Evolutionary conservation across 441 rosid species (phyloP).

Genomic region (Populus hybrid): DNA sequence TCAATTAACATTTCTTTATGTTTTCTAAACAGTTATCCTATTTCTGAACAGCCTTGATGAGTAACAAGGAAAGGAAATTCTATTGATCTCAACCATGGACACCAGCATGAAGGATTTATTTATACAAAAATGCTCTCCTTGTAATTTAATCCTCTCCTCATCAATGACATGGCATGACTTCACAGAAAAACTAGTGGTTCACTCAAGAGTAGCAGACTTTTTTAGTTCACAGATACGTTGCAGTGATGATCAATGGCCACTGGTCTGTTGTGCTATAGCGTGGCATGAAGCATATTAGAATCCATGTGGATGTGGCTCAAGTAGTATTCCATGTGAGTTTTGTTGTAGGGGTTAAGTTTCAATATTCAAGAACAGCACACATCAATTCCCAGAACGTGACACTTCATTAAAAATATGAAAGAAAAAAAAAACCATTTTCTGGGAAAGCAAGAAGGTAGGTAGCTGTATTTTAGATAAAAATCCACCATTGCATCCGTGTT

Average conservation of each 20-base stretch:
- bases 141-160: neutral
- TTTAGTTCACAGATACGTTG: neutral
- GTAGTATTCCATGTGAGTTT: neutral
- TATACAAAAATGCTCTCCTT: neutral
- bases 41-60: neutral
- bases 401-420: neutral
- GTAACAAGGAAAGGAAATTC: neutral
- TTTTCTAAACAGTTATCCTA: neutral
- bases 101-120: neutral
- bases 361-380: neutral
- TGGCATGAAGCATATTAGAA: neutral
- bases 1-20: neutral
- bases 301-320: neutral
- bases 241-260: neutral
- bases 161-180: neutral
- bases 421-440: neutral
- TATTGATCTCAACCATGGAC: neutral
- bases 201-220: neutral
- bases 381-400: neutral
- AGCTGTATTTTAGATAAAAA: neutral
- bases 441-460: neutral
- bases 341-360: neutral
- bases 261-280: neutral
- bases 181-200: neutral
- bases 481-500: neutral